Evolutionary conservation across 305 asterid species (phyloP), one percentile per base, ranked within the genome.

Genomic region (Fraxinus floribunda): DNA sequence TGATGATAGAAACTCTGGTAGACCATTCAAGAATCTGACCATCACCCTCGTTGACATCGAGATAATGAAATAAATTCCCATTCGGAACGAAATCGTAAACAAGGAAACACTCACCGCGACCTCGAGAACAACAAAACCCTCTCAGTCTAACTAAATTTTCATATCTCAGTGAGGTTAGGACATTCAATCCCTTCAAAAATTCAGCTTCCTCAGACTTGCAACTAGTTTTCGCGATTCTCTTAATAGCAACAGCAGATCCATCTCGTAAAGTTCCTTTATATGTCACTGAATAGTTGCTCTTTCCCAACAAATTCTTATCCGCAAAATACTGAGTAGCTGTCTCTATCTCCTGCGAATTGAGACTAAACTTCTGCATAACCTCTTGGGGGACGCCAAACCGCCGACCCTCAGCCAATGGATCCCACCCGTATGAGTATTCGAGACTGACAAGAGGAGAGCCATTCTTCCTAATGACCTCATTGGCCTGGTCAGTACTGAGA

Each of bases 391-490:
- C 90, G 62, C 93, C 92, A 78, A 90, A 92, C 3, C 93, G 85
- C 10, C 94, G 91, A 34, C 89, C 97, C 88, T 94, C 98, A 1
- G 94, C 94, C 66, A 94, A 78, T 1, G 97, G 98, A 83, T 95
- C 99, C 99, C 99, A 95, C 5, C 98, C 97, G 1, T 82, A 91
- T 0, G 99, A 87, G 86, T 95, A 95, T 78, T 95, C 99, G 3
- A 95, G 95, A 86, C 95, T 95, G 66, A 90, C 90, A 1, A 95
- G 93, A 1, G 99, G 99, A 36, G 99, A 95, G 64, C 99, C 97
- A 60, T 88, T 92, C 80, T 93, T 92, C 82, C 89, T 84, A n/a
- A 88, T 81, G 7, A 76, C 78, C 32, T 91, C 90, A 83, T 88
- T 90, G 66, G 88, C 82, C 7, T 84, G 87, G 78, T 92, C 97